Percentiles rank a stretch among this genome's conserved stretches.
Conservation (phyloP, 2,329 filamentous ascomycete genomes). For the Sporothrix variecibatus region DNA sequence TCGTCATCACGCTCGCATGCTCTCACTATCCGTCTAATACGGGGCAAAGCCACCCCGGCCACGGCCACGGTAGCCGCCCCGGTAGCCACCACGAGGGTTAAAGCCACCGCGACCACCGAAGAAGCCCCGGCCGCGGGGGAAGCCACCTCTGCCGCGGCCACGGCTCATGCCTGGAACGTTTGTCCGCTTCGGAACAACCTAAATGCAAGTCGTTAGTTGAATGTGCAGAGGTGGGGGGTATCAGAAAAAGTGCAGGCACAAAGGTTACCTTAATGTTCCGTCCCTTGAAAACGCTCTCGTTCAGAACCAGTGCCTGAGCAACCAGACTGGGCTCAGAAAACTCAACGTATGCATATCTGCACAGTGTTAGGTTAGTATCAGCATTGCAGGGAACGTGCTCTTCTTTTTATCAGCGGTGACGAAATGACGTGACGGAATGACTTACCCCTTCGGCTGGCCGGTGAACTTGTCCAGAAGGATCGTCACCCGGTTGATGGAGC, state of each 20-base stretch:
- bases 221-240: too few species aligned
- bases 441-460: constrained; percentile 97
- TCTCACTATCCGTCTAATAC: neutral
- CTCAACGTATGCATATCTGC: constrained; percentile 96
- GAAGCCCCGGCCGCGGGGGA: constrained; percentile 53
- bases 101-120: constrained; percentile 57
- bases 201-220: neutral
- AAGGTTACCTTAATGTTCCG: constrained; percentile 74
- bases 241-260: neutral
- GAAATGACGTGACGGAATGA: constrained; percentile 20
- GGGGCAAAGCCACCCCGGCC: constrained; percentile 44
- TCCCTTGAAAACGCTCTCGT: constrained; percentile 94
- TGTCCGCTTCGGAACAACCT: constrained; percentile 86
- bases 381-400: too few species aligned
- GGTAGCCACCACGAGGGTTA: constrained; percentile 53
- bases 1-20: neutral
- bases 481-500: constrained; percentile 96
- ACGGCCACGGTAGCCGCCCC: constrained; percentile 66
- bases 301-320: constrained; percentile 88
- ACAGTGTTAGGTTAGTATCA: constrained; percentile 21
- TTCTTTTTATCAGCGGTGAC: too few species aligned
- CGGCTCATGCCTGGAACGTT: constrained; percentile 94
- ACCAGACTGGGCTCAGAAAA: constrained; percentile 94
- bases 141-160: constrained; percentile 61
- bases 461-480: constrained; percentile 98